phyloP scores from a whole-genome alignment of 73 alveolate genomes.

The Tetrahymena malaccensis region DNA sequence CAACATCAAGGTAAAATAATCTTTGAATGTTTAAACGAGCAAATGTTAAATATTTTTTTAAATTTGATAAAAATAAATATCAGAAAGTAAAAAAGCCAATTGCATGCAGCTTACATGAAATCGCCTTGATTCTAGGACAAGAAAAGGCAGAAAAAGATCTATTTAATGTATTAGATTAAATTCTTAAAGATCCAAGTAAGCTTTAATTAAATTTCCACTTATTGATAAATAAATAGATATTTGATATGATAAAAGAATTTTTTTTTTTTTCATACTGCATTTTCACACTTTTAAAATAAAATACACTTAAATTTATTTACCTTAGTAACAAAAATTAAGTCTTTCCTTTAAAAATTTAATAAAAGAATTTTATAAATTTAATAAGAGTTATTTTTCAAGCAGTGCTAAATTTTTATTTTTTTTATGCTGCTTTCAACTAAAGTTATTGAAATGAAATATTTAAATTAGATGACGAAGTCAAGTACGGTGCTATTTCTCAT shows the following conservation, averaged over 20 bases:
- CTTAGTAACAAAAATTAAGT: not conserved
- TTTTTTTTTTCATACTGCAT: no score
- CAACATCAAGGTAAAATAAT: slow-evolving; percentile 1
- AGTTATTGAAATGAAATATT: not conserved
- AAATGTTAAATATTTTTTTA: not conserved
- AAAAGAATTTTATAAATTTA: no score
- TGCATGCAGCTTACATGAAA: slow-evolving; percentile 47
- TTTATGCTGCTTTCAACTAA: not conserved
- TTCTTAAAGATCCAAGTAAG: slow-evolving; percentile 31
- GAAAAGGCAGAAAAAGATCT: slow-evolving; percentile 45
- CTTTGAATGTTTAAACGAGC: not conserved
- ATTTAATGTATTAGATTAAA: slow-evolving; percentile 25
- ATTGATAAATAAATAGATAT: not conserved
- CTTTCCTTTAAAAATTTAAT: not conserved
- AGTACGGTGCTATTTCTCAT: slow-evolving; percentile 17
- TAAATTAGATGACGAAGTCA: slow-evolving; percentile 9
- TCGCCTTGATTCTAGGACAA: slow-evolving; percentile 53
- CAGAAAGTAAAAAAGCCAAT: slow-evolving; percentile 40
- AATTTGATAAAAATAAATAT: not conserved
- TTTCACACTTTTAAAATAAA: no score
- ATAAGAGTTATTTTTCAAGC: not conserved
- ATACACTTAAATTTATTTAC: not conserved
- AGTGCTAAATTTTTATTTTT: no score
- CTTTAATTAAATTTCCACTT: not conserved
- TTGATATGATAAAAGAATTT: not conserved